Conservation (phyloP, 805 yeast genomes). For the Cyberlindnera sargentensis region DNA sequence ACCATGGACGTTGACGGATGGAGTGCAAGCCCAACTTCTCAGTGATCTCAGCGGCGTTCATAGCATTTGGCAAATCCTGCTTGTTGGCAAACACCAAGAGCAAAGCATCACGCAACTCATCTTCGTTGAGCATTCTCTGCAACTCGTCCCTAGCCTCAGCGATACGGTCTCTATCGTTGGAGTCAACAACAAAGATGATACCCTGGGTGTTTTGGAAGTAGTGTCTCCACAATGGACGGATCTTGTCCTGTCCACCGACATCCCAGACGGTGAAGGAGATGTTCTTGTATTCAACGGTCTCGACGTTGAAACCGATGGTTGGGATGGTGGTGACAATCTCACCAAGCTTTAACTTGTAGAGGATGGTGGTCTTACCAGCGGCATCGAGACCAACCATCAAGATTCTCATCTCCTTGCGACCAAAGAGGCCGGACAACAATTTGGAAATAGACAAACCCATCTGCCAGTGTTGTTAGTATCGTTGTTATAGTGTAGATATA, state of each 20-base stretch:
- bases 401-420: constrained; percentile 97
- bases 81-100: constrained; percentile 95
- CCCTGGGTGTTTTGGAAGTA: constrained; percentile 98
- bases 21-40: constrained; percentile 96
- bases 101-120: constrained; percentile 94
- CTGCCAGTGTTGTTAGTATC: constrained; percentile 18
- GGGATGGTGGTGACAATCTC: constrained; percentile 96
- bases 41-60: constrained; percentile 98
- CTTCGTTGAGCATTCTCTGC: constrained; percentile 97
- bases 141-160: constrained; percentile 97
- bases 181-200: constrained; percentile 95
- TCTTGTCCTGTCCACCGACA: constrained; percentile 99
- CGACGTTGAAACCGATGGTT: constrained; percentile 96
- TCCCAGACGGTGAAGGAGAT: constrained; percentile 97
- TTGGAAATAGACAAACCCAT: constrained; percentile 97
- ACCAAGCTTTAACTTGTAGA: constrained; percentile 90
- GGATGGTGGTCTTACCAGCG: constrained; percentile 97
- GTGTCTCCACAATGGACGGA: constrained; percentile 98
- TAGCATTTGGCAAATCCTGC: constrained; percentile 98
- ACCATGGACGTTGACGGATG: constrained; percentile 98
- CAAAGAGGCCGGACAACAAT: constrained; percentile 90
- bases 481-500: too few relatives aligned
- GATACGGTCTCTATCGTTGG: constrained; percentile 96
- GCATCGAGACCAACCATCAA: constrained; percentile 98
- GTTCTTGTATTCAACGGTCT: constrained; percentile 95